Evolutionary conservation across 192 early-diverging fungal species (phyloP).

Genomic region (Powellomyces hirtus): DNA sequence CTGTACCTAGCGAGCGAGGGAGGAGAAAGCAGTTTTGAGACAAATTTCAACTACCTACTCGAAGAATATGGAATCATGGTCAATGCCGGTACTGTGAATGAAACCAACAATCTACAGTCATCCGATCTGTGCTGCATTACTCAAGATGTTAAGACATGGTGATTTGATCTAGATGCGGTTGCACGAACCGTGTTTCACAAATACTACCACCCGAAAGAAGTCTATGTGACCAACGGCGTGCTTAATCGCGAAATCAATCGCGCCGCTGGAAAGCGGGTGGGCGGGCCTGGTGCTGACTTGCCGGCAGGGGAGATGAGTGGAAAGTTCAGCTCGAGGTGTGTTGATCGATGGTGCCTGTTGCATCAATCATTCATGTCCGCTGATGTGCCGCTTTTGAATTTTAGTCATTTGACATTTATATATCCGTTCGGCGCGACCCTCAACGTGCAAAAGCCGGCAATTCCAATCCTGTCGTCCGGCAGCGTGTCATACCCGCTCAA

Average conservation of each 20-base stretch:
- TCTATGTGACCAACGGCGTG: constrained; percentile 57
- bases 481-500: constrained; percentile 61
- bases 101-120: background rate
- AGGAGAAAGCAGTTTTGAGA: constrained; percentile 48
- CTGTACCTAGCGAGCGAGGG: constrained; percentile 62
- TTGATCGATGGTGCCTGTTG: background rate
- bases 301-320: constrained; percentile 1
- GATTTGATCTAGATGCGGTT: constrained; percentile 42
- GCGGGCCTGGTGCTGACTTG: background rate
- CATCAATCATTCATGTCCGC: background rate
- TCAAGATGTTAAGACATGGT: background rate
- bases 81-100: constrained; percentile 55
- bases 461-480: constrained; percentile 60
- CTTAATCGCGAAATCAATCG: constrained; percentile 61
- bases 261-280: constrained; percentile 51
- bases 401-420: constrained; percentile 49
- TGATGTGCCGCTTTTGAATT: background rate
- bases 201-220: constrained; percentile 66
- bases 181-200: constrained; percentile 59
- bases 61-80: constrained; percentile 65
- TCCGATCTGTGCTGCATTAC: background rate
- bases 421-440: constrained; percentile 64
- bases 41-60: constrained; percentile 67
- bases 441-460: constrained; percentile 63
- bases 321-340: constrained; percentile 35